Evolutionary conservation across 495 filamentous ascomycete genomes (phyloP).

Genomic region (Hypoxylon cercidicola): DNA sequence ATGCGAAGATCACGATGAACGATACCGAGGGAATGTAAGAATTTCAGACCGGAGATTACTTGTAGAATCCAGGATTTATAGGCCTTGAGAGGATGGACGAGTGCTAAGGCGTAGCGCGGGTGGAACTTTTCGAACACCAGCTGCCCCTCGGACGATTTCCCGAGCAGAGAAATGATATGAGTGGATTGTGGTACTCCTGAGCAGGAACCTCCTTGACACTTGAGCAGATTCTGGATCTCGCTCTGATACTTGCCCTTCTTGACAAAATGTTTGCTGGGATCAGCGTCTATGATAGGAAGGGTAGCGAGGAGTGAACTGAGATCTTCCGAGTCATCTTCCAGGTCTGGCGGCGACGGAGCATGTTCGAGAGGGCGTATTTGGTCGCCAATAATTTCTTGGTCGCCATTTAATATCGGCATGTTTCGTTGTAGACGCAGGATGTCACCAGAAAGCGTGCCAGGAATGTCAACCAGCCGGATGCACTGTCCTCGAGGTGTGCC

Average conservation of each 20-base stretch:
- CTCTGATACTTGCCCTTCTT: conserved; percentile 47
- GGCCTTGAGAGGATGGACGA: background rate
- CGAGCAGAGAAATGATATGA: conserved; percentile 41
- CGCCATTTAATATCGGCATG: conserved; percentile 15
- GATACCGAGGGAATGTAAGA: conserved; percentile 43
- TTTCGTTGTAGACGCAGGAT: conserved; percentile 42
- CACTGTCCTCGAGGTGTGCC: conserved; percentile 20
- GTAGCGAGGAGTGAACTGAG: conserved; percentile 13
- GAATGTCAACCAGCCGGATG: conserved; percentile 38
- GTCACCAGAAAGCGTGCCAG: conserved; percentile 43
- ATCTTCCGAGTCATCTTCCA: conserved; percentile 45
- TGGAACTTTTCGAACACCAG: conserved; percentile 42
- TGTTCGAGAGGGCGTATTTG: conserved; percentile 25
- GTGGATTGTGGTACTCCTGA: conserved; percentile 34
- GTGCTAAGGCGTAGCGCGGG: conserved; percentile 2
- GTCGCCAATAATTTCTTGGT: conserved; percentile 42
- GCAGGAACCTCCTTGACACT: conserved; percentile 43
- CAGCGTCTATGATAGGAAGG: conserved; percentile 38
- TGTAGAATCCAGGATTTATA: conserved; percentile 41
- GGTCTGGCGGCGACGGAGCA: conserved; percentile 2
- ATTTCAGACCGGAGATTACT: conserved; percentile 24
- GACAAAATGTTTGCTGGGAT: conserved; percentile 42
- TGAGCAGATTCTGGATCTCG: conserved; percentile 46
- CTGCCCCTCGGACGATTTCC: conserved; percentile 33
- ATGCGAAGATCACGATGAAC: conserved; percentile 46